A percentile compares a stretch with the other conserved stretches of the same genome.
Conservation (phyloP, 768 basidiomycete genomes). For the Thelephora ganbajun region DNA sequence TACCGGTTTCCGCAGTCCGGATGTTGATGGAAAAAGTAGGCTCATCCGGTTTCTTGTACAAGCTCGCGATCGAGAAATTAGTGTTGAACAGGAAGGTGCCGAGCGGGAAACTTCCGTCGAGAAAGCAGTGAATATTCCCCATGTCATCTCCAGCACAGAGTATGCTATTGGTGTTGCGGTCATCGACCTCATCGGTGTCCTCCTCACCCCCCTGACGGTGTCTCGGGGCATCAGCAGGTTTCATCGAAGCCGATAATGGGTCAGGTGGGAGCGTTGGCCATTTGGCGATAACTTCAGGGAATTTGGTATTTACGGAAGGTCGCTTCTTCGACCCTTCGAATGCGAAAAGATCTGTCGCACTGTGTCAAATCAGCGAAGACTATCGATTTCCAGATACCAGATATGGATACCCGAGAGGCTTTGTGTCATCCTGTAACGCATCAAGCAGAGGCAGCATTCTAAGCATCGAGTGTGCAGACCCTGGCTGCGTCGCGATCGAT, state of each 20-base stretch:
- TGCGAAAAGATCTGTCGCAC: slow-evolving; percentile 69
- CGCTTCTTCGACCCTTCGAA: slow-evolving; percentile 59
- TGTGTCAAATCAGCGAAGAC: slow-evolving; percentile 13
- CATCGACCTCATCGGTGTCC: slow-evolving; percentile 31
- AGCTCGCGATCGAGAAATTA: slow-evolving; percentile 12
- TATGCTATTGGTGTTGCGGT: slow-evolving; percentile 42
- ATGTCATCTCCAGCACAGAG: slow-evolving; percentile 43
- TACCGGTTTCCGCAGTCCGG: slow-evolving; percentile 10
- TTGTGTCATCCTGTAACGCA: slow-evolving; percentile 48
- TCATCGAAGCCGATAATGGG: slow-evolving; percentile 46
- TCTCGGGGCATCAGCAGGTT: slow-evolving; percentile 21
- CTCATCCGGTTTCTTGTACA: slow-evolving; percentile 32
- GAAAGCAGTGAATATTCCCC: slow-evolving; percentile 48
- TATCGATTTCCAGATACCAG: not conserved
- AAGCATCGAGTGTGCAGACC: slow-evolving; percentile 61
- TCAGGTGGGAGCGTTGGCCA: slow-evolving; percentile 60
- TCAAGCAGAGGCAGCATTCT: slow-evolving; percentile 61
- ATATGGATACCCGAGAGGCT: slow-evolving; percentile 46
- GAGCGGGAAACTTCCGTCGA: slow-evolving; percentile 67
- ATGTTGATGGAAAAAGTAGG: slow-evolving; percentile 24
- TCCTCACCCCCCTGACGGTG: slow-evolving; percentile 17
- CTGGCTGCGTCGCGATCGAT: slow-evolving; percentile 39
- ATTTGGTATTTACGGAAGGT: slow-evolving; percentile 23
- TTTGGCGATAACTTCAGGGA: slow-evolving; percentile 44
- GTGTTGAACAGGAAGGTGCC: slow-evolving; percentile 34